A percentile compares a stretch with the other conserved stretches of the same genome.
Conservation (phyloP, 805 yeast genomes). For the Metschnikowia rubicola region DNA sequence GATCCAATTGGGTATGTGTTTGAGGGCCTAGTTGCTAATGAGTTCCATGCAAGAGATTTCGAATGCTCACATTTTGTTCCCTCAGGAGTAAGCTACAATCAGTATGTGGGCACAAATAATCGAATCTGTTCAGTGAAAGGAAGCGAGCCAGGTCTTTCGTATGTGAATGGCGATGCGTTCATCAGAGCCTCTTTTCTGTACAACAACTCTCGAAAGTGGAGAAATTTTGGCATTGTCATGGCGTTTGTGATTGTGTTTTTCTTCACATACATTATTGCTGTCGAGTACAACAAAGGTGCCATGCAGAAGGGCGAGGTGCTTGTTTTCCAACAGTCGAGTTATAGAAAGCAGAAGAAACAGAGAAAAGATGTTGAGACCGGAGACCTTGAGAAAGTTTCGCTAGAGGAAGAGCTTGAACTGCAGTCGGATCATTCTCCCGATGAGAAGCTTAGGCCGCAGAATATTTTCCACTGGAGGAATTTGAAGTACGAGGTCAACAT, state of each 20-base stretch:
- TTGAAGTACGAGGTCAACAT: slow-evolving; percentile 53
- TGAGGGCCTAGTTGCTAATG: slow-evolving; percentile 24
- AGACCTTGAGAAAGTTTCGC: slow-evolving; percentile 1
- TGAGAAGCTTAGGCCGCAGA: slow-evolving; percentile 4
- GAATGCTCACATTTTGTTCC: slow-evolving; percentile 19
- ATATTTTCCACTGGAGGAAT: slow-evolving; percentile 50
- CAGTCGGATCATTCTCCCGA: neutral
- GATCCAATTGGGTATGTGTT: slow-evolving; percentile 28
- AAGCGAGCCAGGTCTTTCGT: slow-evolving; percentile 16
- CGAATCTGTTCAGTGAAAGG: slow-evolving; percentile 19
- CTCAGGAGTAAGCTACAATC: slow-evolving; percentile 20
- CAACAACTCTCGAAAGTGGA: slow-evolving; percentile 48
- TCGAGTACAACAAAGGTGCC: slow-evolving; percentile 59
- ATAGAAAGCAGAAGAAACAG: slow-evolving; percentile 25
- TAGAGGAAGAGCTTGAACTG: slow-evolving; percentile 11
- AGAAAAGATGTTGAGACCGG: slow-evolving; percentile 20
- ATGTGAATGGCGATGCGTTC: slow-evolving; percentile 26
- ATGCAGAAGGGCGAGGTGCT: slow-evolving; percentile 70
- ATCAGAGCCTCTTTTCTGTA: slow-evolving; percentile 37
- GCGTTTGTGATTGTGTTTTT: slow-evolving; percentile 37
- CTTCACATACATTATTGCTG: slow-evolving; percentile 46
- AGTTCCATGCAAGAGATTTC: slow-evolving; percentile 26
- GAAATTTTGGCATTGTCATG: slow-evolving; percentile 57
- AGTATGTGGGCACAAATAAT: neutral
- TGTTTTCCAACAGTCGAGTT: slow-evolving; percentile 45